phyloP scores from a whole-genome alignment of 2,329 filamentous ascomycete species.

The Paecilomyces variotii region DNA sequence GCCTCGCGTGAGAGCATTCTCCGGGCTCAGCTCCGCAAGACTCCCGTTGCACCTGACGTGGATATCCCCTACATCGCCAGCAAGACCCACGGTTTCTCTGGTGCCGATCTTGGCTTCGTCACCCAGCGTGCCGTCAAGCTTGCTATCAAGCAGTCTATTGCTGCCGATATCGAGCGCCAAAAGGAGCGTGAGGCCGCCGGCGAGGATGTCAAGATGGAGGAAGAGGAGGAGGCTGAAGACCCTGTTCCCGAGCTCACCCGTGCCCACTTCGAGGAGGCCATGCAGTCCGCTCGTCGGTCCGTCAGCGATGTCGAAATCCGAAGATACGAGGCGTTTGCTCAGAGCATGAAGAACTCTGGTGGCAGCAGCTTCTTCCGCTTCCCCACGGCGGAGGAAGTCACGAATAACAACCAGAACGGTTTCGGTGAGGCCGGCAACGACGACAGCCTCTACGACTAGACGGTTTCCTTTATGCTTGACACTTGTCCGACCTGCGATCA shows the following conservation, averaged over 20 bases:
- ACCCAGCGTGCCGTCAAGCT: constrained; percentile 98
- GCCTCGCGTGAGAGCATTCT: constrained; percentile 81
- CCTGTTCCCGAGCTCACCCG: constrained; percentile 93
- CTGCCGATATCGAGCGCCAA: constrained; percentile 75
- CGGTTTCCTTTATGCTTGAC: constrained; percentile 33
- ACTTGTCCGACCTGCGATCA: not conserved
- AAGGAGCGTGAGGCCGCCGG: constrained; percentile 84
- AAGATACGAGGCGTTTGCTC: constrained; percentile 94
- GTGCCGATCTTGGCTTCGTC: constrained; percentile 98
- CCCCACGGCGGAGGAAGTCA: constrained; percentile 54
- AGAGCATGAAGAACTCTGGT: constrained; percentile 97
- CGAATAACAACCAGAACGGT: constrained; percentile 42
- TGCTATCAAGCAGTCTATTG: constrained; percentile 96
- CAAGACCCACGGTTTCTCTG: constrained; percentile 98
- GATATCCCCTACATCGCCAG: constrained; percentile 86
- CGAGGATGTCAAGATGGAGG: constrained; percentile 67
- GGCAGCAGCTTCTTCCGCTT: constrained; percentile 98
- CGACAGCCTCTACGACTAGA: constrained; percentile 93
- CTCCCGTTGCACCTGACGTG: constrained; percentile 79
- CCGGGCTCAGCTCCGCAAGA: constrained; percentile 95
- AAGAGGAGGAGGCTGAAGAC: constrained; percentile 61
- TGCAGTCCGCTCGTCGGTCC: constrained; percentile 87
- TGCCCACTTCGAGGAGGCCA: constrained; percentile 97
- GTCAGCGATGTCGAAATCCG: constrained; percentile 96
- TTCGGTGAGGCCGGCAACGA: constrained; percentile 88